Evolutionary conservation across 2,329 filamentous ascomycete species (phyloP), one percentile per base, ranked within the genome.

Genomic region (Sarocladium kiliense): DNA sequence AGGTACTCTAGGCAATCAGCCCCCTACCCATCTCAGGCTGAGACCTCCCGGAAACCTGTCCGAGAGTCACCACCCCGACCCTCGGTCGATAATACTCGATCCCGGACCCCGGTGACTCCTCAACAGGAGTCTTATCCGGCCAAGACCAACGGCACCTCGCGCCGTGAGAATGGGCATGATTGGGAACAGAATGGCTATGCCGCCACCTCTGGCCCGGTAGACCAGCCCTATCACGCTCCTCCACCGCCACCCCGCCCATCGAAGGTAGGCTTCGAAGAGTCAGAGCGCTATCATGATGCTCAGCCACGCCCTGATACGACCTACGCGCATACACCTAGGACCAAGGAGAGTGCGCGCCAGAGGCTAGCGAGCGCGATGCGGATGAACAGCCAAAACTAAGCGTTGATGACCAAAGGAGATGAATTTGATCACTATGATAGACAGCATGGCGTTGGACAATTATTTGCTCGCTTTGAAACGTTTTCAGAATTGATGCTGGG

Each of bases 191-290:
- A 56, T 41, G 56, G 59, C 3, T 41, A 56, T 36, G 11, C 39
- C n/a, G n/a, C n/a, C n/a, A n/a, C n/a, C 11, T 3, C n/a, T 11
- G 19, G 12, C n/a, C 39, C 39, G 6, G 39, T 44, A 11, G 58
- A 60, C 39, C 57, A 60, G 30, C 57, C 61, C 19, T 61, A 59
- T 12, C 62, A 65, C 53, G 64, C 63, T 2, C 67, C 70, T 30
- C 67, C 70, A 1, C 70, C 70, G 2, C 70, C 70, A 5, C 70
- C 70, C 2, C 67, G 69, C 3, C 70, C 70, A 3, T 67, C 67
- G 45, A 73, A 73, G 61, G 63, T 71, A 19, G 67, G 65, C 42
- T 58, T 69, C 14, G 67, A 68, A n/a, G 68, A 72, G 21, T 50
- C 62, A 2, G 68, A 71, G 55, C 57, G 62, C 1, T 71, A 65